Percentiles rank a stretch among this genome's conserved stretches.
Evolutionary conservation across 2,329 filamentous ascomycete species (phyloP).

Genomic region (Exophiala aquamarina): DNA sequence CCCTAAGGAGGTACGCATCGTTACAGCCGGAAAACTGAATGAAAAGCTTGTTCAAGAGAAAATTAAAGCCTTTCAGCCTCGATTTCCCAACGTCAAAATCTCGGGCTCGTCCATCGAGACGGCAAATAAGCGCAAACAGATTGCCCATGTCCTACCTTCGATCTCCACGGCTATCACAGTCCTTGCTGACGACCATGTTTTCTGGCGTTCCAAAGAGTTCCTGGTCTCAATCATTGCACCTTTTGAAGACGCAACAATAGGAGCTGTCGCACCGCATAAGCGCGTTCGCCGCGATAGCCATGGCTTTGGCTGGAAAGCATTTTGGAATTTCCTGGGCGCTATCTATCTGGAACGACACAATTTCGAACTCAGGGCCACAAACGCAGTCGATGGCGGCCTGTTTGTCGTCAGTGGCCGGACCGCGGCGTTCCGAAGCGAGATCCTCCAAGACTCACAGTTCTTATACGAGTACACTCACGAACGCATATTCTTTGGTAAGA

Average conservation of each 20-base stretch:
- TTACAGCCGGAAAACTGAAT: constrained; percentile 43
- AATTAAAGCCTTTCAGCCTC: neutral
- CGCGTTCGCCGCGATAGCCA: constrained; percentile 44
- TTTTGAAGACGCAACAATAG: constrained; percentile 49
- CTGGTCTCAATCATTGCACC: constrained; percentile 44
- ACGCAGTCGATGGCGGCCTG: constrained; percentile 58
- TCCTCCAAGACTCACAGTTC: constrained; percentile 50
- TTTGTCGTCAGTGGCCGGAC: constrained; percentile 61
- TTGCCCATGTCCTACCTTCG: constrained; percentile 40
- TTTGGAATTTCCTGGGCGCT: constrained; percentile 58
- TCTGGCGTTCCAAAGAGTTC: constrained; percentile 46
- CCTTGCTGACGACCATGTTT: constrained; percentile 55
- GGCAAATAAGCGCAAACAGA: constrained; percentile 52
- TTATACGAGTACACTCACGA: constrained; percentile 50
- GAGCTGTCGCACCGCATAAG: constrained; percentile 59
- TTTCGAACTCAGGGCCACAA: constrained; percentile 59
- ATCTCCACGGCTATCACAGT: constrained; percentile 46
- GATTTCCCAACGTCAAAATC: constrained; percentile 18
- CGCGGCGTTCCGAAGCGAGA: constrained; percentile 49
- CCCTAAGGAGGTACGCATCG: constrained; percentile 44
- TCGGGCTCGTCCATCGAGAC: constrained; percentile 33
- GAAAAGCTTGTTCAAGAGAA: constrained; percentile 10
- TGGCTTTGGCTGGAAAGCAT: constrained; percentile 21
- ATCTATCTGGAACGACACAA: constrained; percentile 63
- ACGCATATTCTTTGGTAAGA: constrained; percentile 46